These are phyloP conservation scores for Fusarium sp. DNA, from an alignment of 2,329 filamentous ascomycete genomes.

Conservation along the genomic window DNA sequence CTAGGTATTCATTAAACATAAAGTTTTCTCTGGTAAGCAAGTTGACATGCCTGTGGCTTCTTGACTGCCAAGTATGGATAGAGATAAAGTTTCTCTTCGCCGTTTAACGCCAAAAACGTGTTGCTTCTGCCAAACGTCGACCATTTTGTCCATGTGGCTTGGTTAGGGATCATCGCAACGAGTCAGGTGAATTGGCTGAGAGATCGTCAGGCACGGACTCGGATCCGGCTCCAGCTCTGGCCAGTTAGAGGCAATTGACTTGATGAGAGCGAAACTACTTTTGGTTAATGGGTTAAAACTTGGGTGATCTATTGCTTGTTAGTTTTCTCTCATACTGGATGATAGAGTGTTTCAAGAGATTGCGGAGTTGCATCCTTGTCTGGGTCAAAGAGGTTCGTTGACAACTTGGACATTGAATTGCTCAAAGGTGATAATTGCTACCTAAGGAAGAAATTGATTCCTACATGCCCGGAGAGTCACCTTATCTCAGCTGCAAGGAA, in stretches of 20 bases:
- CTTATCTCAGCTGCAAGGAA: no score
- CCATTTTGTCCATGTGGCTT: slow-evolving; percentile 15
- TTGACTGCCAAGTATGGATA: slow-evolving; percentile 7
- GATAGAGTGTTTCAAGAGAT: neutral
- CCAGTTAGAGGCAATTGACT: slow-evolving; percentile 14
- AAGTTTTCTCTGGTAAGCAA: slow-evolving; percentile 2
- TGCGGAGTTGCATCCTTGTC: neutral
- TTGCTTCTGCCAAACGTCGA: neutral
- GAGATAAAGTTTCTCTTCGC: neutral
- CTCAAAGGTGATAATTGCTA: no score
- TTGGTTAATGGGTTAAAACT: slow-evolving; percentile 23
- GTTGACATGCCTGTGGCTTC: neutral
- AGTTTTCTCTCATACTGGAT: neutral
- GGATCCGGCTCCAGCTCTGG: slow-evolving; percentile 19
- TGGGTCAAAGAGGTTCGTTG: no score
- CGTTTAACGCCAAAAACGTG: slow-evolving; percentile 15
- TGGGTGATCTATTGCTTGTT: slow-evolving; percentile 18
- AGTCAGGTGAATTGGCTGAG: slow-evolving; percentile 37
- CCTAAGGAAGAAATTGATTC: no score
- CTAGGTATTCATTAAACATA: neutral
- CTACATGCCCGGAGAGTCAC: no score
- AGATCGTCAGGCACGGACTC: slow-evolving; percentile 45
- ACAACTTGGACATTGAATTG: no score
- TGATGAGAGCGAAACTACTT: slow-evolving; percentile 24
- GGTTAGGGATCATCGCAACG: slow-evolving; percentile 9